phyloP scores from a whole-genome alignment of 768 basidiomycete species.

The Suillus bovinus region DNA sequence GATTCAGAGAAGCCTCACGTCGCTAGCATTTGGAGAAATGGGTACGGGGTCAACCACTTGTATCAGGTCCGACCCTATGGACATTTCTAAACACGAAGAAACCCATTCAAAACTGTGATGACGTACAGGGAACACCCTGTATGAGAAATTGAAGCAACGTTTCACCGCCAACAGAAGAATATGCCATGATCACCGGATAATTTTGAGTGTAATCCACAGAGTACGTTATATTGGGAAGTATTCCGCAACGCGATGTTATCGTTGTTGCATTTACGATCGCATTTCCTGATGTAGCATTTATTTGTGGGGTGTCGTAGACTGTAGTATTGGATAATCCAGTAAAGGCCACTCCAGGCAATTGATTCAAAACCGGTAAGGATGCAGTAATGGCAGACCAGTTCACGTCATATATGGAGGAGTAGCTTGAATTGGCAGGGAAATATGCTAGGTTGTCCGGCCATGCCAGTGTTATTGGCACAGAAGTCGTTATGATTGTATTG shows the following conservation, averaged over 20 bases:
- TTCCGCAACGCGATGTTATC: neutral
- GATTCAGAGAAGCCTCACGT: neutral
- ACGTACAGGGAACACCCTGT: neutral
- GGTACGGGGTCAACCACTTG: too few species aligned
- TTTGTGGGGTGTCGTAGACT: conserved; percentile 9
- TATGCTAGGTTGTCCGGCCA: neutral
- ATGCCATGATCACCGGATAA: too few species aligned
- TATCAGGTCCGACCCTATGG: neutral
- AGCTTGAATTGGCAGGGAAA: too few species aligned
- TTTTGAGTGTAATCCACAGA: neutral
- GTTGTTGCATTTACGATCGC: conserved; percentile 9
- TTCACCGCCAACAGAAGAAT: too few species aligned
- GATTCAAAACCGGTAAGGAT: neutral
- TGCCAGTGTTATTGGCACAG: neutral
- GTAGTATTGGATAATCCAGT: conserved; percentile 3
- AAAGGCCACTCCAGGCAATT: neutral
- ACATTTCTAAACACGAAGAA: neutral
- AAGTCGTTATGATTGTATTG: neutral
- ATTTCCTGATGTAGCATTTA: neutral
- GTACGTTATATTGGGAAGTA: conserved; percentile 5
- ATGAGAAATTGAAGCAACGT: too few species aligned
- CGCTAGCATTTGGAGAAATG: accelerated
- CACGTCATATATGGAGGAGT: too few species aligned
- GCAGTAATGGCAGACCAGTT: neutral
- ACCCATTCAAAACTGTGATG: neutral